Percentiles rank a stretch among this genome's conserved stretches.
Evolutionary conservation across 495 filamentous ascomycete species (phyloP).

Genomic region (Bacidia rubella): DNA sequence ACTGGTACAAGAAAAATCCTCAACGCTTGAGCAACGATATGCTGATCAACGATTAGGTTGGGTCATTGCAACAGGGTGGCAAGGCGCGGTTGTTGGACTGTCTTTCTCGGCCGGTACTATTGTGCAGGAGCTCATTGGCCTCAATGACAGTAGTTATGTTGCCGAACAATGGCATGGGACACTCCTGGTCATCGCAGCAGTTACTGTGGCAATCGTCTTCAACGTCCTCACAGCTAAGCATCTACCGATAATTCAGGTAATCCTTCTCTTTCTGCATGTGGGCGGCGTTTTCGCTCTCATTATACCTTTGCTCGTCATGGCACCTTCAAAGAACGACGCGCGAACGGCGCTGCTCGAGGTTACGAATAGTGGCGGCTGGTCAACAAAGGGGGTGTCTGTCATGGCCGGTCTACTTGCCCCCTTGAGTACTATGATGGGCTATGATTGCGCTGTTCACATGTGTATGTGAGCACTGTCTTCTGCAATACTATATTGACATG

Average conservation of each 20-base stretch:
- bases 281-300: constrained; percentile 48
- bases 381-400: constrained; percentile 35
- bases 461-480: constrained; percentile 25
- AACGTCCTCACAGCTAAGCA: constrained; percentile 40
- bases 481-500: neutral
- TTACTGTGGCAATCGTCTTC: constrained; percentile 36
- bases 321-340: constrained; percentile 28
- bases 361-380: constrained; percentile 43
- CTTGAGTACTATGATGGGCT: constrained; percentile 38
- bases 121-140: constrained; percentile 44
- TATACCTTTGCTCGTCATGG: constrained; percentile 42
- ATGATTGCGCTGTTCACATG: constrained; percentile 45
- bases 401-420: constrained; percentile 42
- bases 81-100: constrained; percentile 38
- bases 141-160: constrained; percentile 24
- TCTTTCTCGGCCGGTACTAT: constrained; percentile 43
- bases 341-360: constrained; percentile 40
- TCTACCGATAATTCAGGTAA: constrained; percentile 42
- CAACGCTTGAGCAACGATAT: neutral
- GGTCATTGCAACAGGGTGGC: constrained; percentile 48
- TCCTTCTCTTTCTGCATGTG: constrained; percentile 48
- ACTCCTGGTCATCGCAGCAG: constrained; percentile 40
- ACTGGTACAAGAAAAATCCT: constrained; percentile 26
- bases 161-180: constrained; percentile 47
- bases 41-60: constrained; percentile 28